phyloP scores from a whole-genome alignment of 148 eudicot genomes.

The Spergularia bocconei region DNA sequence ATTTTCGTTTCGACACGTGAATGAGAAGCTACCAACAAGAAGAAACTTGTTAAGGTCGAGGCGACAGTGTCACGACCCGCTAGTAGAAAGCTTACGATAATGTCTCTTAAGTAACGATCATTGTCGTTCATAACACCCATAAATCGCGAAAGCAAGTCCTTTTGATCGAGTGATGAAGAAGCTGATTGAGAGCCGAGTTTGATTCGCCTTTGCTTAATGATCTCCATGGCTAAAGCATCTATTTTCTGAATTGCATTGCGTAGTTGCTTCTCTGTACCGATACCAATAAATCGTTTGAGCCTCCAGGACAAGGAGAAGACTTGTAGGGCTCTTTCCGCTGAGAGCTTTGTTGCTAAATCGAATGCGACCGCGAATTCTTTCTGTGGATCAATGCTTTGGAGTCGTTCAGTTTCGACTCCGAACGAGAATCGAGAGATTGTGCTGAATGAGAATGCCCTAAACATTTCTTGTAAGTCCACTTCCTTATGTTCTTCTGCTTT shows the following conservation, averaged over 20 bases:
- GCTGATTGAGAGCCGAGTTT: constrained; percentile 21
- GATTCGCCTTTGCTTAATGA: constrained; percentile 40
- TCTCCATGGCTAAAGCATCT: constrained; percentile 44
- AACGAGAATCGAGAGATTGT: constrained; percentile 64
- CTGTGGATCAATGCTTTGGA: constrained; percentile 34
- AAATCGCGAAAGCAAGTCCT: constrained; percentile 59
- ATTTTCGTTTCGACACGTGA: constrained; percentile 36
- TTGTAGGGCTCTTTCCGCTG: constrained; percentile 61
- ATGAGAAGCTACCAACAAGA: constrained; percentile 40
- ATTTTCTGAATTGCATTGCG: constrained; percentile 40
- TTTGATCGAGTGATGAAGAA: constrained; percentile 8
- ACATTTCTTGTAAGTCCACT: constrained; percentile 62
- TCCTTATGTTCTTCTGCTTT: not conserved
- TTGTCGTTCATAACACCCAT: constrained; percentile 35
- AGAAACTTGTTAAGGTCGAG: constrained; percentile 49
- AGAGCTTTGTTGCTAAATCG: constrained; percentile 55
- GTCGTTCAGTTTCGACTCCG: constrained; percentile 42
- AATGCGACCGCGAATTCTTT: constrained; percentile 54
- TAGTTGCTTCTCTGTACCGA: constrained; percentile 54
- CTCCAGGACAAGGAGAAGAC: constrained; percentile 54
- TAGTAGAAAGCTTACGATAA: constrained; percentile 53
- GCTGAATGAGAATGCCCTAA: constrained; percentile 55
- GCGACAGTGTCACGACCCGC: constrained; percentile 69
- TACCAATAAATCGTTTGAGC: constrained; percentile 39
- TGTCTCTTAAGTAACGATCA: constrained; percentile 46